A percentile compares a stretch with the other conserved stretches of the same genome.
Conservation (phyloP, 768 basidiomycete species). For the Suillus subluteus region DNA sequence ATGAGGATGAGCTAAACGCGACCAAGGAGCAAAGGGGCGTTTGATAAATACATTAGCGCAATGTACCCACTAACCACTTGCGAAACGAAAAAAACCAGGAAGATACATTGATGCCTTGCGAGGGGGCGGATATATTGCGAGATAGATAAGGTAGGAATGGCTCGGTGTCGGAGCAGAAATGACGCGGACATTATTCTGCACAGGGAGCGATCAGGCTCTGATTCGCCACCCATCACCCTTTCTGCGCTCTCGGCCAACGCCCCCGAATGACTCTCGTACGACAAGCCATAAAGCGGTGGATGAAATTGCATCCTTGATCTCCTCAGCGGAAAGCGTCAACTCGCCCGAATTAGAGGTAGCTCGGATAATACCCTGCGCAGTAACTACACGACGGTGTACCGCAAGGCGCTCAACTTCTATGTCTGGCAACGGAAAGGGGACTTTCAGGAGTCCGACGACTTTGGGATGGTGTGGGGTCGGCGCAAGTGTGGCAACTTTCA, state of each 20-base stretch:
- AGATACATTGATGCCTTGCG: constrained; percentile 17
- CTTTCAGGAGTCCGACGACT: constrained; percentile 87
- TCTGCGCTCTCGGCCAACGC: constrained; percentile 76
- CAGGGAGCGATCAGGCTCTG: constrained; percentile 45
- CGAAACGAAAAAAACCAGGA: neutral
- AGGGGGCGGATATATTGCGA: constrained; percentile 22
- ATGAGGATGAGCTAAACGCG: constrained; percentile 5
- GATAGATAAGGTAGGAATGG: constrained; percentile 5
- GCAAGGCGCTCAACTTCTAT: constrained; percentile 68
- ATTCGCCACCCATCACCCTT: constrained; percentile 84
- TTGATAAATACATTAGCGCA: constrained; percentile 22
- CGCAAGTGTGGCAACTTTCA: constrained; percentile 83
- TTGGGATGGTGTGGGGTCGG: constrained; percentile 97
- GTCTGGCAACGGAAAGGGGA: constrained; percentile 88
- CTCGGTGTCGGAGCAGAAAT: constrained; percentile 5
- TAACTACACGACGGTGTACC: constrained; percentile 52
- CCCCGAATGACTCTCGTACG: constrained; percentile 91
- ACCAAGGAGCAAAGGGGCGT: constrained; percentile 12
- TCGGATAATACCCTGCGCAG: constrained; percentile 28
- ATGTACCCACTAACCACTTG: constrained; percentile 12
- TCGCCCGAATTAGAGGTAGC: constrained; percentile 39
- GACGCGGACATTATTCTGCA: neutral
- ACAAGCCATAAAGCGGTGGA: constrained; percentile 90
- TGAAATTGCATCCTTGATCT: constrained; percentile 91
- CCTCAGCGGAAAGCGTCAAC: constrained; percentile 71